Conservation (phyloP, 2,329 filamentous ascomycete genomes). For the Cytospora mali region DNA sequence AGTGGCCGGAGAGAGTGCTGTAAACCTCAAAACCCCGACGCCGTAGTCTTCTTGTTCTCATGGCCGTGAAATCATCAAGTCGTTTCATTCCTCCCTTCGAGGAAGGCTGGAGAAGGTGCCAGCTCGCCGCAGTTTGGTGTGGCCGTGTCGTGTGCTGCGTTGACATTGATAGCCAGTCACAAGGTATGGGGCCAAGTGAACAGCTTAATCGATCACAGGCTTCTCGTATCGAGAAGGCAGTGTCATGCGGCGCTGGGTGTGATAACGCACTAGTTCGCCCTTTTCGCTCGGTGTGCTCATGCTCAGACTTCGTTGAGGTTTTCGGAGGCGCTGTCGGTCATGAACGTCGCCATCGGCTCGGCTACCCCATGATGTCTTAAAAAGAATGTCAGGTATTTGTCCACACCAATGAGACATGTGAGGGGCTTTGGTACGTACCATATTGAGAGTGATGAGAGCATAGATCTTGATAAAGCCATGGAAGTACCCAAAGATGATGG, state of each 20-base stretch:
- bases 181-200: background rate
- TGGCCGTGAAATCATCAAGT: conserved; percentile 29
- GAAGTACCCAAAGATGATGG: conserved; percentile 87
- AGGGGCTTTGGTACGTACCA: conserved; percentile 59
- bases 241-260: conserved; percentile 45
- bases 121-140: background rate
- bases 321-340: conserved; percentile 69
- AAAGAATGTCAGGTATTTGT: conserved; percentile 18
- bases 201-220: conserved; percentile 16
- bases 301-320: conserved; percentile 45
- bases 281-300: conserved; percentile 48
- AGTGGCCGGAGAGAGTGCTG: conserved; percentile 26
- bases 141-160: background rate
- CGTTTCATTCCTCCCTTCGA: conserved; percentile 13
- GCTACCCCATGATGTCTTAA: conserved; percentile 96
- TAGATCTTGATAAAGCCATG: conserved; percentile 93
- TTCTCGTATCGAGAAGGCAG: conserved; percentile 30
- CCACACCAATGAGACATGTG: background rate
- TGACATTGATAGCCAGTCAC: background rate
- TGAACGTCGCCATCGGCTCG: conserved; percentile 88
- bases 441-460: conserved; percentile 78
- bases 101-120: background rate
- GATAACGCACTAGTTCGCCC: conserved; percentile 49
- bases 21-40: conserved; percentile 28
- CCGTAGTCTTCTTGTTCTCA: conserved; percentile 28